phyloP scores from a whole-genome alignment of 2,329 filamentous ascomycete genomes.

The Sporothrix pallida region DNA sequence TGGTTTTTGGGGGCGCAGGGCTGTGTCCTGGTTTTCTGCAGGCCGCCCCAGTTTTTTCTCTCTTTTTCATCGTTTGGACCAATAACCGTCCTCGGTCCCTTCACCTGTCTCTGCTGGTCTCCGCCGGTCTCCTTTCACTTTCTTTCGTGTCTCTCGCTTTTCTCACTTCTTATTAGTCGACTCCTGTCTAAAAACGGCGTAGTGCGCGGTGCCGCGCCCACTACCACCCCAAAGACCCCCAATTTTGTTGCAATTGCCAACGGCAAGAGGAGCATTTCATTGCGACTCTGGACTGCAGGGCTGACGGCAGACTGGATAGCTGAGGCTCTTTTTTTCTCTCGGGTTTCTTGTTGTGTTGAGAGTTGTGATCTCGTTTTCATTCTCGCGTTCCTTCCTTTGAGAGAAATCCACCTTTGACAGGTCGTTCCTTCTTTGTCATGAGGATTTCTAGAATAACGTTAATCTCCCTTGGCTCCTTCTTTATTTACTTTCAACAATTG shows the following conservation, averaged over 20 bases:
- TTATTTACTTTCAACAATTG: background rate
- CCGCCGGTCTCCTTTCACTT: background rate
- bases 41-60: background rate
- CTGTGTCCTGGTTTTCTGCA: slow-evolving; percentile 16
- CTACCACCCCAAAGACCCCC: background rate
- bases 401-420: background rate
- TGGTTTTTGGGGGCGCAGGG: slow-evolving; percentile 22
- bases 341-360: background rate
- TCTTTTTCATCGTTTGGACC: background rate
- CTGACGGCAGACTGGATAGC: background rate
- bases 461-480: background rate
- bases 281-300: slow-evolving; percentile 24
- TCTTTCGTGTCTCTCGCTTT: background rate
- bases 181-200: slow-evolving; percentile 13
- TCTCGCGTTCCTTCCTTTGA: background rate
- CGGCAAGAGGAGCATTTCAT: background rate
- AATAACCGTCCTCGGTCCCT: background rate
- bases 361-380: background rate
- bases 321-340: slow-evolving; percentile 6
- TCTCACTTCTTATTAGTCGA: slow-evolving; percentile 21
- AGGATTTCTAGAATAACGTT: background rate
- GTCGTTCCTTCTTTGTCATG: background rate
- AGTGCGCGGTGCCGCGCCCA: background rate
- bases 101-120: background rate
- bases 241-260: background rate